Conservation (phyloP, 129 eudicot species). For the Oenanthe sinensis region DNA sequence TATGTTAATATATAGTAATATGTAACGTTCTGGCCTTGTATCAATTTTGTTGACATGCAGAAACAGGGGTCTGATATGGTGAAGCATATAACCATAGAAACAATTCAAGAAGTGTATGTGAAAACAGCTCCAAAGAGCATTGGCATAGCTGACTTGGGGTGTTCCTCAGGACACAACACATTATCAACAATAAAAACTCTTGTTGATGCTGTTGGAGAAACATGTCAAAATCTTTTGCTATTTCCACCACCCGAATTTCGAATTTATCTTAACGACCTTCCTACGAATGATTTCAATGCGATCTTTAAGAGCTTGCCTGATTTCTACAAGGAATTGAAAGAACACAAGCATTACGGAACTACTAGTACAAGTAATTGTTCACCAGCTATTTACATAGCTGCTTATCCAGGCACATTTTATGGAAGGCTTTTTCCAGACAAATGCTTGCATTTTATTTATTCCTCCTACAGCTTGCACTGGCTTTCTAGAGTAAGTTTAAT, state of each 20-base stretch:
- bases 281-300: constrained; percentile 81
- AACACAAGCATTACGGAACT: constrained; percentile 21
- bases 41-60: constrained; percentile 21
- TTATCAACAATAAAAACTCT: constrained; percentile 55
- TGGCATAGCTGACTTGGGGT: constrained; percentile 86
- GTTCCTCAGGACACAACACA: constrained; percentile 77
- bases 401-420: constrained; percentile 78
- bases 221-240: constrained; percentile 14
- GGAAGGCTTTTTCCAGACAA: constrained; percentile 69
- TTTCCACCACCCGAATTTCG: constrained; percentile 52
- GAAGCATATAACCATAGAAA: constrained; percentile 60
- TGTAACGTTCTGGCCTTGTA: neutral
- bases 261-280: constrained; percentile 73
- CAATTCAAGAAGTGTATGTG: constrained; percentile 46
- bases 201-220: constrained; percentile 39
- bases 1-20: neutral
- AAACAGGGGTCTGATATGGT: constrained; percentile 72
- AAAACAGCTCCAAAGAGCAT: constrained; percentile 52
- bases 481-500: constrained; percentile 52
- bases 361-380: neutral
- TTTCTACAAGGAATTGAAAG: constrained; percentile 35
- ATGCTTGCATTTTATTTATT: constrained; percentile 74
- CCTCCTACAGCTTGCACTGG: constrained; percentile 96
- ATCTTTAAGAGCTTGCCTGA: constrained; percentile 66
- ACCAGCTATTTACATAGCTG: constrained; percentile 62